Conservation (phyloP, 495 filamentous ascomycete genomes). For the Trichoderma parareesei region DNA sequence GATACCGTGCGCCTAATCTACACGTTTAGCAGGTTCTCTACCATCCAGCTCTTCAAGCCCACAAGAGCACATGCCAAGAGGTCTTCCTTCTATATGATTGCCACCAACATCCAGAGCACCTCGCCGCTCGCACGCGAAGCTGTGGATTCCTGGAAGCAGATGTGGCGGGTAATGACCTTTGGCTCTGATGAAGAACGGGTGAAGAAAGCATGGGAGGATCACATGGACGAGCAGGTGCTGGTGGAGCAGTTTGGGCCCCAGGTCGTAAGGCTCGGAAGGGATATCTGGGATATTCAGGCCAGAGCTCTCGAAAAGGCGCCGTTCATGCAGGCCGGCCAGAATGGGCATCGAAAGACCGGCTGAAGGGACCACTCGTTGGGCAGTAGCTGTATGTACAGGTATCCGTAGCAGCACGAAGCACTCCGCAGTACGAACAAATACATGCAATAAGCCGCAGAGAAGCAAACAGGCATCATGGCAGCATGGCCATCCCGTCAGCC, state of each 20-base stretch:
- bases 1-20: constrained; percentile 32
- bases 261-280: constrained; percentile 27
- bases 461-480: too few species aligned
- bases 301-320: constrained; percentile 32
- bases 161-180: constrained; percentile 43
- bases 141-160: constrained; percentile 32
- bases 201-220: constrained; percentile 10
- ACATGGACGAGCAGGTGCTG: constrained; percentile 23
- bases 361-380: background rate
- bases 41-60: constrained; percentile 43
- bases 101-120: constrained; percentile 33
- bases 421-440: too few species aligned
- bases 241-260: constrained; percentile 34
- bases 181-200: constrained; percentile 24
- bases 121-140: constrained; percentile 26
- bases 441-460: too few species aligned
- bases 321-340: constrained; percentile 14
- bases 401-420: too few species aligned
- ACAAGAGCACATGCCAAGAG: constrained; percentile 29
- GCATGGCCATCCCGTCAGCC: too few species aligned
- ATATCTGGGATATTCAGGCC: constrained; percentile 36
- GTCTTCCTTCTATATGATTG: constrained; percentile 51
- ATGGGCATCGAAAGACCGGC: background rate
- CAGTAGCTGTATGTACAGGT: too few species aligned
- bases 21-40: constrained; percentile 36